These are phyloP conservation scores for Nigrospora sphaerica DNA, from an alignment of 2,329 filamentous ascomycete species.

Conservation along the genomic window DNA sequence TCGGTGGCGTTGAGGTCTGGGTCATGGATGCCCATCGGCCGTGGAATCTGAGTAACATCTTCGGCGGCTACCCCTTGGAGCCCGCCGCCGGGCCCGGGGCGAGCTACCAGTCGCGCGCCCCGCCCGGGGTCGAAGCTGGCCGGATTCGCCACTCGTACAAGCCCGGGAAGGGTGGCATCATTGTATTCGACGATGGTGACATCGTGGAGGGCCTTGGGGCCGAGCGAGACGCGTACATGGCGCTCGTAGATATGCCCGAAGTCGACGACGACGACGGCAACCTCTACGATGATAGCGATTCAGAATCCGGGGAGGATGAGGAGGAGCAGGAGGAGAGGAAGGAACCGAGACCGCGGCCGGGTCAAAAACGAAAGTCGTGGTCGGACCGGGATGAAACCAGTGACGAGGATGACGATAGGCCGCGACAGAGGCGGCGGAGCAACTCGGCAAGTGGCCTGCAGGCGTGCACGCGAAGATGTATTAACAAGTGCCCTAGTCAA, in stretches of 20 bases:
- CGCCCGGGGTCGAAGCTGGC: conserved; percentile 64
- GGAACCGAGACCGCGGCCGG: conserved; percentile 34
- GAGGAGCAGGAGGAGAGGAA: conserved; percentile 54
- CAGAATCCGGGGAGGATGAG: conserved; percentile 50
- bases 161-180: conserved; percentile 75
- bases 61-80: conserved; percentile 63
- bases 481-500: conserved; percentile 38
- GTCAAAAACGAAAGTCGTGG: conserved; percentile 74
- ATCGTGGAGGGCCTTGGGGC: conserved; percentile 72
- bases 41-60: conserved; percentile 92
- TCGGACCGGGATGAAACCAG: conserved; percentile 63
- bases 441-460: conserved; percentile 62
- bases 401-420: conserved; percentile 68
- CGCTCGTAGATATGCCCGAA: conserved; percentile 86
- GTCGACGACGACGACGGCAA: conserved; percentile 68
- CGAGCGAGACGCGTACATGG: conserved; percentile 77
- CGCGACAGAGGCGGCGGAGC: conserved; percentile 73
- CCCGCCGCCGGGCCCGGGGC: conserved; percentile 38
- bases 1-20: conserved; percentile 91
- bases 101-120: conserved; percentile 44
- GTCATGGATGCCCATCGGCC: conserved; percentile 84
- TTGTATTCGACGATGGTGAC: conserved; percentile 95
- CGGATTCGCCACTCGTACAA: conserved; percentile 65
- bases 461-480: not conserved
- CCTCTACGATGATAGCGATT: conserved; percentile 50